phyloP scores from a whole-genome alignment of 2,329 filamentous ascomycete species.

The Lecanoromycetidae sp. region DNA sequence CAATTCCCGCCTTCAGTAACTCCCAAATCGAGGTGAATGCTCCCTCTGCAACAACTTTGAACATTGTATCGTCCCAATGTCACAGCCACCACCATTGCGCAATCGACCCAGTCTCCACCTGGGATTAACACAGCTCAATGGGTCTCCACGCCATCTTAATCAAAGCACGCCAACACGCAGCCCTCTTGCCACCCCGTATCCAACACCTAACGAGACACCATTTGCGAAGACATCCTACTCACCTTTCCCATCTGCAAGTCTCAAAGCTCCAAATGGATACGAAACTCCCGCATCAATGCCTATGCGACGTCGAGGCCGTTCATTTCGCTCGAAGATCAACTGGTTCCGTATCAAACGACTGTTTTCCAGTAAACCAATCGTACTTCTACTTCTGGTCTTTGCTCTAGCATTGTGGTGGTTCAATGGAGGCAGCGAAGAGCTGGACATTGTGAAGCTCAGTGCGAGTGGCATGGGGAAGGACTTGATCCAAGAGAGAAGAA shows the following conservation, averaged over 20 bases:
- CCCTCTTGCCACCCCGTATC: conserved; percentile 8
- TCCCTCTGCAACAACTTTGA: no score
- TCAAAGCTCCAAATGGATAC: conserved; percentile 13
- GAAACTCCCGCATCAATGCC: conserved; percentile 4
- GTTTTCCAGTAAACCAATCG: conserved; percentile 6
- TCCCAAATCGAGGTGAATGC: no score
- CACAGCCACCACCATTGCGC: conserved; percentile 13
- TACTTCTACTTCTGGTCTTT: conserved; percentile 11
- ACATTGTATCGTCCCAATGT: neutral
- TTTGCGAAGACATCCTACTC: conserved; percentile 16
- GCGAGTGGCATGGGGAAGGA: conserved; percentile 16
- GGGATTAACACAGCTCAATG: conserved; percentile 12
- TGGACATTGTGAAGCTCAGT: conserved; percentile 12
- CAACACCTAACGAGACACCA: conserved; percentile 13
- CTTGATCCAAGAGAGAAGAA: conserved; percentile 16
- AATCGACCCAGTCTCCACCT: conserved; percentile 17
- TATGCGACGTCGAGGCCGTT: neutral
- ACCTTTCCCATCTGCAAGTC: conserved; percentile 13
- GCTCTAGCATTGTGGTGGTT: conserved; percentile 18
- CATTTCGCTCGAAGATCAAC: conserved; percentile 1
- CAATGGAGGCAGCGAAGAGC: conserved; percentile 15
- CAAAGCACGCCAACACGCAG: conserved; percentile 7
- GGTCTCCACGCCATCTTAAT: conserved; percentile 14
- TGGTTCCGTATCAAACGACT: conserved; percentile 7
- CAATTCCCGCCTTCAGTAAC: no score